A percentile compares a stretch with the other conserved stretches of the same genome.
Evolutionary conservation across 2,329 filamentous ascomycete species (phyloP).

Genomic region (Lecanicillium sp.): DNA sequence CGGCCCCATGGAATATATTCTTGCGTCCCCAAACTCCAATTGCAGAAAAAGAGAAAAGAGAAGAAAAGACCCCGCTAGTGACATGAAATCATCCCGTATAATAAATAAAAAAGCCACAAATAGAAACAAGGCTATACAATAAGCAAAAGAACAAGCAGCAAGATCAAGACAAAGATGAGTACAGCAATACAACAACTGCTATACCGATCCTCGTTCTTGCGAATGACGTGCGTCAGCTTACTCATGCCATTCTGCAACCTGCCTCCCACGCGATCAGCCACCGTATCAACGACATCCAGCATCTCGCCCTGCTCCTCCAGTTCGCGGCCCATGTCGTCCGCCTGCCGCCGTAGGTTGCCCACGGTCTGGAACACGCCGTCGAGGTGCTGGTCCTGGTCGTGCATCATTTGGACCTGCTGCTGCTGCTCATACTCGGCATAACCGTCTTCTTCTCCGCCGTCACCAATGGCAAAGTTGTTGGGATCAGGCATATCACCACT

Average conservation of each 20-base stretch:
- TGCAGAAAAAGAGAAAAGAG: conserved; percentile 5
- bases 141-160: conserved; percentile 73
- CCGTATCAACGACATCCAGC: conserved; percentile 73
- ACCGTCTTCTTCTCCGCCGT: conserved; percentile 45
- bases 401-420: conserved; percentile 85
- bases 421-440: conserved; percentile 85
- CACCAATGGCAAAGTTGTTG: conserved; percentile 47
- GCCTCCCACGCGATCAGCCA: conserved; percentile 81
- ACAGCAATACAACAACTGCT: conserved; percentile 89
- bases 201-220: conserved; percentile 77
- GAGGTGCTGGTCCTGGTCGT: conserved; percentile 86
- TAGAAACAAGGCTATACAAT: conserved; percentile 20
- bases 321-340: conserved; percentile 91
- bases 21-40: background rate
- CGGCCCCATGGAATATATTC: background rate
- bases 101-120: conserved; percentile 1
- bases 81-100: too few species aligned
- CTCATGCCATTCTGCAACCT: conserved; percentile 80
- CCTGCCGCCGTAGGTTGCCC: conserved; percentile 81
- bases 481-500: conserved; percentile 45
- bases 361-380: conserved; percentile 92
- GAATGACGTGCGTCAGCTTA: conserved; percentile 76
- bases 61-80: too few species aligned
- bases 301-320: conserved; percentile 90
- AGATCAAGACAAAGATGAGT: conserved; percentile 79